A percentile compares a stretch with the other conserved stretches of the same genome.
Evolutionary conservation across 768 basidiomycete species (phyloP).

Genomic region (Leccinum disarticulatum): DNA sequence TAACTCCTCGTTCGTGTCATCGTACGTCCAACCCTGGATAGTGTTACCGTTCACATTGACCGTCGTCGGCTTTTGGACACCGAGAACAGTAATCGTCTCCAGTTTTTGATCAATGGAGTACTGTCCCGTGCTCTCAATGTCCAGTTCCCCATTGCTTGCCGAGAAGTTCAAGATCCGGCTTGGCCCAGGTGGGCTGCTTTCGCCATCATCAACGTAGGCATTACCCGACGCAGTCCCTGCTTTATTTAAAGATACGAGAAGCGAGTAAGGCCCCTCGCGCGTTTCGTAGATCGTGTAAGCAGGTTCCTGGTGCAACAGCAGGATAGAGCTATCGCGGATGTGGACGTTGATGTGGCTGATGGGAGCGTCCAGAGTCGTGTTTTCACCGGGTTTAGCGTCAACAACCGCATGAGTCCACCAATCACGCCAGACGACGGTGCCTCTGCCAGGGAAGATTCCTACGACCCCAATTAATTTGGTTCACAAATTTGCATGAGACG

Average conservation of each 20-base stretch:
- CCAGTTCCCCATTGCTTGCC: constrained; percentile 36
- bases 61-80: constrained; percentile 42
- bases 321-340: constrained; percentile 63
- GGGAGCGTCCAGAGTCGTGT: constrained; percentile 60
- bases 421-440: constrained; percentile 62
- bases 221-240: constrained; percentile 54
- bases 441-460: constrained; percentile 69
- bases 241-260: constrained; percentile 56
- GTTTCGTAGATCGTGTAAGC: constrained; percentile 72
- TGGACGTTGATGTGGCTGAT: constrained; percentile 77
- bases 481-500: background rate
- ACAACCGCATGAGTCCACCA: constrained; percentile 68
- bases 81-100: constrained; percentile 56
- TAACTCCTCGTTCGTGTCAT: constrained; percentile 39
- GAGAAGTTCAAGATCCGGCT: constrained; percentile 47
- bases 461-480: background rate
- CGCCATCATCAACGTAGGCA: constrained; percentile 72
- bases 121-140: constrained; percentile 35
- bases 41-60: constrained; percentile 41
- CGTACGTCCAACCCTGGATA: constrained; percentile 41
- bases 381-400: constrained; percentile 39
- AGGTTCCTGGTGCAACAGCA: constrained; percentile 62
- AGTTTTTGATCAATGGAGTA: constrained; percentile 44
- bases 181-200: constrained; percentile 56
- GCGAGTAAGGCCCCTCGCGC: constrained; percentile 55